These are phyloP conservation scores for Cutaneotrichosporon curvatum DNA, from an alignment of 1,284 basidiomycete genomes.

Conservation along the genomic window DNA sequence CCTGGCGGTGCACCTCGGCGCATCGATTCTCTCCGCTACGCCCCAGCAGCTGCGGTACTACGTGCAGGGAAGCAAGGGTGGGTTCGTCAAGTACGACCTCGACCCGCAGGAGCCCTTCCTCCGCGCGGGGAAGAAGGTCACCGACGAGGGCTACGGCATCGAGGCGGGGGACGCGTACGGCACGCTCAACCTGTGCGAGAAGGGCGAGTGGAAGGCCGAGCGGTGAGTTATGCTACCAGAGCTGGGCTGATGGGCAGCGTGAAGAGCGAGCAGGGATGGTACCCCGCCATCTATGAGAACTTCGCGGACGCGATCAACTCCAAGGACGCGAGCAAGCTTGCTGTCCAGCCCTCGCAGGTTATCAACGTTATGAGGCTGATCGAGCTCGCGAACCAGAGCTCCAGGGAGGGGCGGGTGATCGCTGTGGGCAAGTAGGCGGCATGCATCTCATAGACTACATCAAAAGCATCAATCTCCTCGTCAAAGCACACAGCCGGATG, in stretches of 20 bases:
- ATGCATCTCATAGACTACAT: too few relatives aligned
- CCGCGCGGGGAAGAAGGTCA: conserved; percentile 20
- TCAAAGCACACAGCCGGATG: too few relatives aligned
- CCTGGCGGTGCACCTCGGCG: conserved; percentile 61
- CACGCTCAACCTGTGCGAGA: conserved; percentile 6
- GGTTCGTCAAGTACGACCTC: conserved; percentile 66
- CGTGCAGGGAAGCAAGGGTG: conserved; percentile 56
- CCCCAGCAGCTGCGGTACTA: conserved; percentile 59
- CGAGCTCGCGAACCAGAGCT: conserved; percentile 28
- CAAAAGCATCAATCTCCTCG: too few relatives aligned
- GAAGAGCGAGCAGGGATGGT: conserved; percentile 14
- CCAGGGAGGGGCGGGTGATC: conserved; percentile 22
- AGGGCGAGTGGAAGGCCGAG: conserved; percentile 6
- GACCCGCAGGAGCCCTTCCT: conserved; percentile 66
- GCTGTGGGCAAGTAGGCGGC: conserved; percentile 11
- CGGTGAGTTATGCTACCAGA: not conserved
- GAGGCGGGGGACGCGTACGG: conserved; percentile 21
- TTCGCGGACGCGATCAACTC: conserved; percentile 8
- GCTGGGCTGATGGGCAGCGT: not conserved
- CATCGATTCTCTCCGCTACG: conserved; percentile 61
- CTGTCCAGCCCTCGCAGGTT: conserved; percentile 25
- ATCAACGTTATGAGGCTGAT: conserved; percentile 24
- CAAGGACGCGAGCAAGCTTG: conserved; percentile 12
- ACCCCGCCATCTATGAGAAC: conserved; percentile 20
- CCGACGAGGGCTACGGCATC: conserved; percentile 18